A percentile compares a stretch with the other conserved stretches of the same genome.
Conservation (phyloP, 2,329 filamentous ascomycete genomes). For the Scedosporium dehoogii region DNA sequence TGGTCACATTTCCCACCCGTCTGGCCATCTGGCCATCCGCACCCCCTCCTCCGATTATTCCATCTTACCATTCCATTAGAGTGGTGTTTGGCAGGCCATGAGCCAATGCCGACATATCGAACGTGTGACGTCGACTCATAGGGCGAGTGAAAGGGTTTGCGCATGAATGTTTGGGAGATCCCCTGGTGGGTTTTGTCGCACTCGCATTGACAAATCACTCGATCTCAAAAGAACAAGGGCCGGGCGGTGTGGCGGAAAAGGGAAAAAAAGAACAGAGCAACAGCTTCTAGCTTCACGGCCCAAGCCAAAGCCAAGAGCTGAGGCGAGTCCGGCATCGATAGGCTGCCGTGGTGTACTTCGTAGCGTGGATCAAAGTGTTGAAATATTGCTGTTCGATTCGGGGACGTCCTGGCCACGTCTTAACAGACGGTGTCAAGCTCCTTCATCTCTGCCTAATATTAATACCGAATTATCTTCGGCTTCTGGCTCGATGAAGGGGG, state of each 20-base stretch:
- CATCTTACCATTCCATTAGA: background rate
- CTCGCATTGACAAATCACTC: background rate
- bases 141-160: conserved; percentile 5
- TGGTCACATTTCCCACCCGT: background rate
- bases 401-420: background rate
- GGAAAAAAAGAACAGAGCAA: background rate
- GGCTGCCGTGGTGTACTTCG: background rate
- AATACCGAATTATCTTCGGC: background rate
- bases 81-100: conserved; percentile 1
- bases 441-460: background rate
- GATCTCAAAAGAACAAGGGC: background rate
- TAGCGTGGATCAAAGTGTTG: background rate
- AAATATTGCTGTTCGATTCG: background rate
- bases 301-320: background rate
- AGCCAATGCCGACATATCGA: conserved; percentile 8
- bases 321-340: background rate
- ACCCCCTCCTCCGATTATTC: background rate
- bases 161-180: conserved; percentile 8
- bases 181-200: background rate
- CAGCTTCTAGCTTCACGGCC: background rate
- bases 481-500: background rate
- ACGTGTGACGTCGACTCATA: conserved; percentile 2
- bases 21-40: background rate
- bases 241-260: background rate
- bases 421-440: background rate